Base-by-base conservation (phyloP, 345 rosid species). In the Syzygium aqueum region DNA sequence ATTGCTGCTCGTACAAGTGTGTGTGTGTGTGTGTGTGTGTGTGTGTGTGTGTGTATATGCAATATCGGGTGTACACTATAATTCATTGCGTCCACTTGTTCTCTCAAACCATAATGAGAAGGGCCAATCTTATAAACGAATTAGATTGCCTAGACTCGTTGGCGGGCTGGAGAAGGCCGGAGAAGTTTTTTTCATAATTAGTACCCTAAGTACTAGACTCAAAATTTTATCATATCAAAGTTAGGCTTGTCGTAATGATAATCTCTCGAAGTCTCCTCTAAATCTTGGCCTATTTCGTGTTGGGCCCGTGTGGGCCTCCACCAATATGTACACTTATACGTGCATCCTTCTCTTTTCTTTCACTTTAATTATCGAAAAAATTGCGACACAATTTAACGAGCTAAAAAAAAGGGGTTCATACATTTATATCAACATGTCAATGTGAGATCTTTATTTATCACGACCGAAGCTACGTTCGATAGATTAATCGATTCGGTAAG, bases 1-100 rank as follows among this genome's bases (percentile, higher is more conserved):
- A 30, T 61, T 61, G 73, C 73, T n/a, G 73, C 37, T n/a, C 13
- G 73, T 19, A 59, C 67, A 57, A 57, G 63, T 57, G 63, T 57
- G n/a, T 0, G 2, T 14, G 15, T 5, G 4, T 51, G 1, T 2
- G 3, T 11, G 27, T 12, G n/a, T n/a, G n/a, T n/a, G 53, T 15
- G n/a, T 9, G 2, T 11, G 15, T 5, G 4, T 51, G 1, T 2
- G 3, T 11, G 27, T 12, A 25, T 11, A 22, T n/a, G 27, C 28
- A 61, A 27, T 61, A 61, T 61, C 19, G 37, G n/a, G 19, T 61
- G 13, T 13, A 13, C 3, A 61, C 73, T 14, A n/a, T n/a, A 61
- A 33, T n/a, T 61, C 73, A n/a, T 61, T 61, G 37, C 37, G 28
- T n/a, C 37, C 17, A 8, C 2, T 61, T 61, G 73, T 61, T 61